phyloP scores from a whole-genome alignment of 2,329 filamentous ascomycete species.

The Orbilia javanica region DNA sequence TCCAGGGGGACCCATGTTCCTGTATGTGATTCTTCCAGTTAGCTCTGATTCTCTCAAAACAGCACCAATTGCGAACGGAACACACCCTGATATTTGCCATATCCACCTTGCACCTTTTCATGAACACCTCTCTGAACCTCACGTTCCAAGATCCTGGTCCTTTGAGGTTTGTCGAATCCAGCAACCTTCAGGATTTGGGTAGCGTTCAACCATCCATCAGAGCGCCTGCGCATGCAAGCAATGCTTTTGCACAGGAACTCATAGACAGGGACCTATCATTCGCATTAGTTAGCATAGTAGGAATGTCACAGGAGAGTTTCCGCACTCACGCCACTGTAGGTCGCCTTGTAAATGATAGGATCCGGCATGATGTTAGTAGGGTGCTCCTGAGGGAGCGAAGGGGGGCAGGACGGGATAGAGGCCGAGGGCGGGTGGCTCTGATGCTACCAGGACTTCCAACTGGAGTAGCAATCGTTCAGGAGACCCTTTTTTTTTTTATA shows the following conservation, averaged over 20 bases:
- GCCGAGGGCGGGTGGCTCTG: neutral
- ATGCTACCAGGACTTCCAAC: neutral
- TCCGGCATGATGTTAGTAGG: conserved; percentile 47
- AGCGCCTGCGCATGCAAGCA: conserved; percentile 86
- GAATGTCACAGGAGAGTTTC: neutral
- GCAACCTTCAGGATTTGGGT: conserved; percentile 98
- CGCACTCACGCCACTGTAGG: conserved; percentile 73
- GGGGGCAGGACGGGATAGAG: neutral
- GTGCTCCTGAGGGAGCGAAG: neutral
- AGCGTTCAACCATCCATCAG: conserved; percentile 99
- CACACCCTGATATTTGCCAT: conserved; percentile 95
- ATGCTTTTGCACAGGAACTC: conserved; percentile 86
- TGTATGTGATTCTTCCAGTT: conserved; percentile 64
- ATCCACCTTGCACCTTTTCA: conserved; percentile 97
- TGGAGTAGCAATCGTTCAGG: neutral
- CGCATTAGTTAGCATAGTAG: conserved; percentile 39
- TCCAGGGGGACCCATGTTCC: conserved; percentile 96
- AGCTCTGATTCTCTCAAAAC: conserved; percentile 26
- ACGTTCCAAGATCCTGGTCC: conserved; percentile 93
- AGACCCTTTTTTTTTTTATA: too few species aligned
- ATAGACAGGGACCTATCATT: conserved; percentile 85
- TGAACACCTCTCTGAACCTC: conserved; percentile 97
- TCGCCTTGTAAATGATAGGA: conserved; percentile 74
- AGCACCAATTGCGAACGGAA: neutral
- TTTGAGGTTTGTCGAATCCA: conserved; percentile 94